Evolutionary conservation across 1,284 basidiomycete genomes (phyloP).

Genomic region (Meira miltonrushii): DNA sequence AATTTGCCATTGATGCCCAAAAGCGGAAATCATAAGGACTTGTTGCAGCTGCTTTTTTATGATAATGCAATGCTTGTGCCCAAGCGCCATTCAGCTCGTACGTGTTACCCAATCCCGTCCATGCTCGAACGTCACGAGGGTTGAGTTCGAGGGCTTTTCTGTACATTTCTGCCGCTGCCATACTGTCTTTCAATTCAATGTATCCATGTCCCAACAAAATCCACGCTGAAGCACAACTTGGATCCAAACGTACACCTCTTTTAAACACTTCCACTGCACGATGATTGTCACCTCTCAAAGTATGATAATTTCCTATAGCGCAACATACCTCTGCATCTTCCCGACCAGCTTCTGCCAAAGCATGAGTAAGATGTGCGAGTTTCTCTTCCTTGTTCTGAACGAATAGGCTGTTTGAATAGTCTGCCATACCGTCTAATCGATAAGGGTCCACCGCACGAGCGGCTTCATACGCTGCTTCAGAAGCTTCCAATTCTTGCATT

Average conservation of each 20-base stretch:
- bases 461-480: slow-evolving; percentile 42
- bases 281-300: slow-evolving; percentile 77
- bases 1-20: slow-evolving; percentile 90
- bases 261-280: slow-evolving; percentile 94
- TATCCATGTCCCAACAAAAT: slow-evolving; percentile 99
- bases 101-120: slow-evolving; percentile 97
- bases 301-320: slow-evolving; percentile 65
- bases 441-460: slow-evolving; percentile 66
- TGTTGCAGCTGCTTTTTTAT: slow-evolving; percentile 84
- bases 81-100: slow-evolving; percentile 96
- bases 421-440: slow-evolving; percentile 89
- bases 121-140: slow-evolving; percentile 81
- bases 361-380: slow-evolving; percentile 81
- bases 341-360: slow-evolving; percentile 37
- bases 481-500: slow-evolving; percentile 33
- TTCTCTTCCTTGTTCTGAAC: slow-evolving; percentile 84
- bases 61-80: slow-evolving; percentile 91
- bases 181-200: slow-evolving; percentile 96
- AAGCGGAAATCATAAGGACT: slow-evolving; percentile 90
- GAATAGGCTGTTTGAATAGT: slow-evolving; percentile 95
- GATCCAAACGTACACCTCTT: slow-evolving; percentile 85
- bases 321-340: slow-evolving; percentile 69
- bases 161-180: slow-evolving; percentile 97
- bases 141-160: slow-evolving; percentile 91
- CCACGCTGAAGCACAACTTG: slow-evolving; percentile 93